Base-by-base conservation (phyloP, 2,329 filamentous ascomycete species). In the Ophiocordyceps camponoti-saundersi region DNA sequence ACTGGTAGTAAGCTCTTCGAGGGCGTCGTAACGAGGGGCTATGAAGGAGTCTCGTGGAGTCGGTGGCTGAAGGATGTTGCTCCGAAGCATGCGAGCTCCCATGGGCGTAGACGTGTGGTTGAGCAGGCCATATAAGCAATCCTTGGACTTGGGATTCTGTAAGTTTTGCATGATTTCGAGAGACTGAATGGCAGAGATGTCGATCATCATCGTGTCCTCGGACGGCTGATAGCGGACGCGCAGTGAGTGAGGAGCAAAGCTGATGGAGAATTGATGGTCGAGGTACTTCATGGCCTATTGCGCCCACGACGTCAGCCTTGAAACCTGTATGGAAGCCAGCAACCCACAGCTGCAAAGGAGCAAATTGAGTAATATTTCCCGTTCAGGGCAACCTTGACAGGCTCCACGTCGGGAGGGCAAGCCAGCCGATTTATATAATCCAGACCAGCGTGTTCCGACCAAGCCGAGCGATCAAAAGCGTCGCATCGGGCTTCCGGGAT, bases 121-220 rank as follows among this genome's bases (percentile, higher is more conserved):
- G 43, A 98, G 65, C 0, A 96, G 62, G 0, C 89, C 89, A 51
- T 89, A 90, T 0, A 98, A 67, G 52, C 82, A 90, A 39, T 90
- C 78, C 51, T 80, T 85, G 0, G 88, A 94, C 53, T 83, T 88
- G 1, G 79, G 57, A 53, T 82, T 80, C 13, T 85, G 80, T 0
- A 89, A 59, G 53, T 95, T 98, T 56, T 95, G 87, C 23, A 96
- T 83, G 6, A 98, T 72, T 60, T 98, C 92, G 3, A 98, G 69
- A 0, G 87, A 87, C 36, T 81, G 75, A 26, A 95, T 86, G 0
- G 89, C 94, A 1, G 86, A 82, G 2, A 92, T 72, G 56, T 95
- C 90, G 54, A 96, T 93, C 76, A 94, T 86, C 89, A 96, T 95
- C 1, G 87, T 85, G 22, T 90, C 85, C 58, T 94, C 85, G 0